Conservation (phyloP, 495 filamentous ascomycete species). For the Podospora fimiseda region DNA sequence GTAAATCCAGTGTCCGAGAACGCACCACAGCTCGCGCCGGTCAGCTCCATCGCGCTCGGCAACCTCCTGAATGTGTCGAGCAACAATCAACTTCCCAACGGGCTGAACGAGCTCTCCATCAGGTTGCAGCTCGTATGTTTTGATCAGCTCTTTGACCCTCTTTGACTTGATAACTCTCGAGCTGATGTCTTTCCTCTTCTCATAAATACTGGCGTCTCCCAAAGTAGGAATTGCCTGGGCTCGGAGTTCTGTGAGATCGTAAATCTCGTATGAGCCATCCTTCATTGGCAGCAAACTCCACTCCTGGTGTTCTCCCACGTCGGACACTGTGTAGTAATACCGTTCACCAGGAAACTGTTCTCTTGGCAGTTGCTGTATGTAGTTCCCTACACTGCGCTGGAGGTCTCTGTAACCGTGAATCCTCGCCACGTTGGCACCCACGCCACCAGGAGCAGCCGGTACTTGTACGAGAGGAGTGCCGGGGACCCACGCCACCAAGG, state of each 20-base stretch:
- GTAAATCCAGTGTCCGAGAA: conserved; percentile 1
- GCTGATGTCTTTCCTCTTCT: not conserved
- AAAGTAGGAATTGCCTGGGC: too few species aligned
- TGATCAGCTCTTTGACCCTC: not conserved
- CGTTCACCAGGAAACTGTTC: not conserved
- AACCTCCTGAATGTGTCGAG: not conserved
- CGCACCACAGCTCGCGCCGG: conserved; percentile 6
- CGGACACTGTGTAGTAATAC: conserved; percentile 3
- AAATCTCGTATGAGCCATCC: conserved; percentile 1
- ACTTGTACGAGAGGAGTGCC: too few species aligned
- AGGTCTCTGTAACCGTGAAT: too few species aligned
- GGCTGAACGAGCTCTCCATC: not conserved
- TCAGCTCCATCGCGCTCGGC: conserved; percentile 4
- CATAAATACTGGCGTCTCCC: too few species aligned
- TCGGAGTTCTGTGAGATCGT: not conserved
- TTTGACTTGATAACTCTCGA: not conserved
- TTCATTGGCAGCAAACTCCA: conserved; percentile 3
- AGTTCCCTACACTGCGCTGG: too few species aligned
- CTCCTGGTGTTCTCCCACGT: conserved; percentile 3
- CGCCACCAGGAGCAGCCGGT: too few species aligned
- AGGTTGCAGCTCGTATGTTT: too few species aligned
- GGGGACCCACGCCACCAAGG: too few species aligned
- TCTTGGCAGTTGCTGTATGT: not conserved
- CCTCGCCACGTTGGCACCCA: not conserved
- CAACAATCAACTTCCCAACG: conserved; percentile 1